Evolutionary conservation across 2,329 filamentous ascomycete species (phyloP), one percentile per base, ranked within the genome.

Genomic region (Cladorrhinum sp.): DNA sequence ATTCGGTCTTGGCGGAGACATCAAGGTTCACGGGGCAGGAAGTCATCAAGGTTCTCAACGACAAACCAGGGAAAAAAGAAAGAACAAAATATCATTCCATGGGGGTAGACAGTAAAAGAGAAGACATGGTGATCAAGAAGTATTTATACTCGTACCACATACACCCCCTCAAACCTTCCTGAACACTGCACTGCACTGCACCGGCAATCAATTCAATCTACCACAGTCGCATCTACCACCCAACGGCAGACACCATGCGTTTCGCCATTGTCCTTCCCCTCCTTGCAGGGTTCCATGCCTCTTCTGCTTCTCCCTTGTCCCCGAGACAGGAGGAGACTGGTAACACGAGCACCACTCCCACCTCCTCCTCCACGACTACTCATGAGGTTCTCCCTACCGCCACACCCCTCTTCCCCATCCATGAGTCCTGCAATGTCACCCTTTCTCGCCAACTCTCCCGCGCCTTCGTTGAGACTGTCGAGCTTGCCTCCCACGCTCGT

Each of bases 371-470:
- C 46, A 16, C 50, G 6, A 55, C 33, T 21, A 23, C 53, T n/a
- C 36, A n/a, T n/a, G n/a, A 10, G 7, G 2, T 24, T n/a, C 18
- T 39, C 36, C 23, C 58, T 49, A 53, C 58, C 20, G 20, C 55
- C 33, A 59, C 62, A 49, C 28, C 57, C 10, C 52, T 52, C 20
- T 80, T 75, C 66, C 74, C 76, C 16, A 87, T 90, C 69, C 87
- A 90, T 72, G 71, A 77, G 33, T 88, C 85, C 23, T 90, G 88
- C 76, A 90, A 90, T 67, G 73, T 76, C 54, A 89, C 86, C 1
- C 79, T 88, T 66, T 77, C 76, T 48, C 73, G 72, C 7, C 84
- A 88, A 70, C 77, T 90, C 49, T 73, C 77, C 39, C 73, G 74
- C 16, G 87, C 79, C 5, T 76, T 91, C 0, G 74, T 80, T 18